Evolutionary conservation across 2,329 filamentous ascomycete genomes (phyloP).

Genomic region (Colletotrichum higginsianum): DNA sequence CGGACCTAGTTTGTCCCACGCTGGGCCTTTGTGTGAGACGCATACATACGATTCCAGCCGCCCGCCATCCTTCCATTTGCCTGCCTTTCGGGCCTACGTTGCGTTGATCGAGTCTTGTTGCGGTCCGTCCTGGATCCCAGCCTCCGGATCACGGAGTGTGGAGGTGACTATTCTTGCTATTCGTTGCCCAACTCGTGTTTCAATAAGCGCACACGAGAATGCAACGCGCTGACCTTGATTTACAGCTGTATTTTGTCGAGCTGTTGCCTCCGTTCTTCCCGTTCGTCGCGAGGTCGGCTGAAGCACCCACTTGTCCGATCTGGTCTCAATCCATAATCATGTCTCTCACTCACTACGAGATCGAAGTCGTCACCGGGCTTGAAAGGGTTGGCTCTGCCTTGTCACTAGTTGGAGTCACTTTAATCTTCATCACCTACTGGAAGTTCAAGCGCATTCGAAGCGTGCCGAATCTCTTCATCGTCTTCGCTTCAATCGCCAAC

Average conservation of each 20-base stretch:
- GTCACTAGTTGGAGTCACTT: conserved; percentile 65
- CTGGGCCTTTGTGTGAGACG: conserved; percentile 15
- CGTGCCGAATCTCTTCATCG: conserved; percentile 74
- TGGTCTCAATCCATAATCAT: neutral
- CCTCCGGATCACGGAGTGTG: neutral
- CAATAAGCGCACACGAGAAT: neutral
- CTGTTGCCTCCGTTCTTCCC: neutral
- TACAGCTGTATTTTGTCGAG: neutral
- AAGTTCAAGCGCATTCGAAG: conserved; percentile 68
- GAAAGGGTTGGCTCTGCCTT: conserved; percentile 69
- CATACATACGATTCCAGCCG: neutral
- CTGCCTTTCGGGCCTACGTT: conserved; percentile 4
- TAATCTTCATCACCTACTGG: conserved; percentile 68
- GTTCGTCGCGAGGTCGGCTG: neutral
- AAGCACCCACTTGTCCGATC: neutral
- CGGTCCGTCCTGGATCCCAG: conserved; percentile 8
- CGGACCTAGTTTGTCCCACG: conserved; percentile 10
- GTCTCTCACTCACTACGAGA: conserved; percentile 53
- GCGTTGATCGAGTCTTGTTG: neutral
- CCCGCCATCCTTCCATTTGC: conserved; percentile 6
- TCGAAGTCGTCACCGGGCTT: conserved; percentile 60
- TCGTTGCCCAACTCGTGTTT: neutral
- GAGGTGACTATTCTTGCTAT: conserved; percentile 11
- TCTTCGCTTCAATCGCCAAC: conserved; percentile 73
- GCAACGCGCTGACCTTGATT: neutral